Conservation (phyloP, 331 rosid species). For the Cydonia oblonga region DNA sequence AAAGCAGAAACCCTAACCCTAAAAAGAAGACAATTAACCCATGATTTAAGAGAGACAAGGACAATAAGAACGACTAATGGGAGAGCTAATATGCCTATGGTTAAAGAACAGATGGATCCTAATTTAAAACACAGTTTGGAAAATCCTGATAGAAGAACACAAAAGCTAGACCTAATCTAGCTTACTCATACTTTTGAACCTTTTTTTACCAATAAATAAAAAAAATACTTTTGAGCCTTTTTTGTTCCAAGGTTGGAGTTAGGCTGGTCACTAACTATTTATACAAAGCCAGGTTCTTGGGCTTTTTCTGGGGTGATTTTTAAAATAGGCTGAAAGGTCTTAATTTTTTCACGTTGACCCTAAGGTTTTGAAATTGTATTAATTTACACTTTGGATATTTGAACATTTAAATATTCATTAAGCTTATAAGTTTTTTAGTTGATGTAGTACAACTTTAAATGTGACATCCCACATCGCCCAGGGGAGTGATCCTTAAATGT, state of each 20-base stretch:
- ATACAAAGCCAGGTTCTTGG: neutral
- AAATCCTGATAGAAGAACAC: neutral
- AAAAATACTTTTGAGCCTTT: too few species aligned
- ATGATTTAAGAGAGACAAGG: neutral
- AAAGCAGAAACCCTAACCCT: slow-evolving; percentile 27
- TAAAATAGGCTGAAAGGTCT: too few species aligned
- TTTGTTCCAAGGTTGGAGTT: neutral
- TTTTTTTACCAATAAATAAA: too few species aligned
- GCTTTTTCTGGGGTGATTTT: neutral
- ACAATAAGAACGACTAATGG: neutral
- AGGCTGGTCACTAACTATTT: neutral
- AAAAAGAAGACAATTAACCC: neutral
- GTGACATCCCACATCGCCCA: too few species aligned
- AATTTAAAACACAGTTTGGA: neutral
- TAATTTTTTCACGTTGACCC: too few species aligned
- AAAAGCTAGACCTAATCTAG: neutral
- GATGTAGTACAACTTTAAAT: too few species aligned
- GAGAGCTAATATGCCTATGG: neutral
- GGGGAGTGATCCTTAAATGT: too few species aligned
- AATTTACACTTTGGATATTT: too few species aligned
- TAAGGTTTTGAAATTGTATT: too few species aligned
- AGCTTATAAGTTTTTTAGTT: too few species aligned
- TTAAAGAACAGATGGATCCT: neutral
- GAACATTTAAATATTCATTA: too few species aligned
- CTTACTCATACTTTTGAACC: neutral